Base-by-base conservation (phyloP, 768 basidiomycete species). In the Trametes villosa region DNA sequence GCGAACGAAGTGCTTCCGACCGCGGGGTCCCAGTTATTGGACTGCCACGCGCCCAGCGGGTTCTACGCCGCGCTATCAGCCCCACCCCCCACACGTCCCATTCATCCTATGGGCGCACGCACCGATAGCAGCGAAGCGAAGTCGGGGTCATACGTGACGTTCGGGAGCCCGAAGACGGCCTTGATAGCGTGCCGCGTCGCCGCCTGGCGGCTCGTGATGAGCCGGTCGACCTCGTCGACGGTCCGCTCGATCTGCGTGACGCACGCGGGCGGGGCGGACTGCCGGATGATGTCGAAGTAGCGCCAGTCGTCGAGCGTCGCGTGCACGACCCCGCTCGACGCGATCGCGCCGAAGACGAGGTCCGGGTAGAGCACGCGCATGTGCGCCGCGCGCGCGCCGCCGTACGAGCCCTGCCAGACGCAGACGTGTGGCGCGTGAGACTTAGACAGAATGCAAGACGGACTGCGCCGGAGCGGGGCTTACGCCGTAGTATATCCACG, bases 401-500 rank as follows among this genome's bases (percentile, higher is more conserved):
- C 95, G 67, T 96, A 96, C 0, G 92, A 94, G 18, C 91, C 91
- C 89, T 90, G 65, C 13, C 33, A 34, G 53, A 22, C 22, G 6
- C 38, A 34, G n/a, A n/a, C n/a, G n/a, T 31, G 53, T 54, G 29
- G 45, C 36, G 47, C 31, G 53, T 61, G 47, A 50, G 52, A 40
- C 33, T 29, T 24, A 9, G 24, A 17, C 22, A 12, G 9, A 17
- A 45, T 7, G 13, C 33, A 34, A 36, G 29, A 40, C 31, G 27
- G 22, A 33, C 40, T n/a, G 38, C 31, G 30, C 9, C 8, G 47
- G 17, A 36, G 50, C 52, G 61, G n/a, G n/a, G 65, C 84, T 55
- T 71, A 92, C 94, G 17, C 95, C 94, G 67, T 95, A 95, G 72
- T 95, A 93, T 57, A 93, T 91, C 91, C 91, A 92, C 15, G 89